phyloP scores from a whole-genome alignment of 2,329 filamentous ascomycete species.

The Amauroascus verrucosus region DNA sequence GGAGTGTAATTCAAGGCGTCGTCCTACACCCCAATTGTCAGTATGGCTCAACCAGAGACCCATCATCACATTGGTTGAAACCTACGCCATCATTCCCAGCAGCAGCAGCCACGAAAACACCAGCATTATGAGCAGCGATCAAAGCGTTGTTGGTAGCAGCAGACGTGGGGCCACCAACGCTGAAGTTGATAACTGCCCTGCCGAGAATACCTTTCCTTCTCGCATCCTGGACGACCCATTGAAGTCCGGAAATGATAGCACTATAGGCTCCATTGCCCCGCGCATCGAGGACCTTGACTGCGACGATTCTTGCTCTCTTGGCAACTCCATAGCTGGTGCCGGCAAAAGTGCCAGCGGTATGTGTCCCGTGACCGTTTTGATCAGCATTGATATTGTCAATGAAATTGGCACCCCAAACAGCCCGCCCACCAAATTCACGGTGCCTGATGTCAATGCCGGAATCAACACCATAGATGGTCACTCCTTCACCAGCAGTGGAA shows the following conservation, averaged over 20 bases:
- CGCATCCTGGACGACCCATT: conserved; percentile 29
- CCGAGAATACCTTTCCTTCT: conserved; percentile 22
- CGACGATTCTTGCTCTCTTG: conserved; percentile 31
- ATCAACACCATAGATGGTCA: conserved; percentile 31
- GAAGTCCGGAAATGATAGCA: conserved; percentile 42
- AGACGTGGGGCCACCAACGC: conserved; percentile 28
- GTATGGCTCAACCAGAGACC: neutral
- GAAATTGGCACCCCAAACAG: conserved; percentile 27
- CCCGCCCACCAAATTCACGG: conserved; percentile 30
- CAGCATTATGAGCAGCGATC: conserved; percentile 26
- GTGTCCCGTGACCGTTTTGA: conserved; percentile 31
- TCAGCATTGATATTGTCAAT: conserved; percentile 17
- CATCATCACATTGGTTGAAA: neutral
- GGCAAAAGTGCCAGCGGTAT: conserved; percentile 30
- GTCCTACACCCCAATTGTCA: conserved; percentile 14
- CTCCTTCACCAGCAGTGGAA: conserved; percentile 25
- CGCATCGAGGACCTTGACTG: conserved; percentile 42
- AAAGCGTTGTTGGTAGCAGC: conserved; percentile 33
- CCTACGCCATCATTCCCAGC: conserved; percentile 32
- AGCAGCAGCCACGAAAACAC: conserved; percentile 34
- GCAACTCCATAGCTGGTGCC: conserved; percentile 29
- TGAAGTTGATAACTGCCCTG: conserved; percentile 29
- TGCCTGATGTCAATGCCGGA: conserved; percentile 29
- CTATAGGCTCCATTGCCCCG: conserved; percentile 38
- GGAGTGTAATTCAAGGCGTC: conserved; percentile 29